phyloP scores from a whole-genome alignment of 176 grass and related monocot genomes.

The Avena eriantha region DNA sequence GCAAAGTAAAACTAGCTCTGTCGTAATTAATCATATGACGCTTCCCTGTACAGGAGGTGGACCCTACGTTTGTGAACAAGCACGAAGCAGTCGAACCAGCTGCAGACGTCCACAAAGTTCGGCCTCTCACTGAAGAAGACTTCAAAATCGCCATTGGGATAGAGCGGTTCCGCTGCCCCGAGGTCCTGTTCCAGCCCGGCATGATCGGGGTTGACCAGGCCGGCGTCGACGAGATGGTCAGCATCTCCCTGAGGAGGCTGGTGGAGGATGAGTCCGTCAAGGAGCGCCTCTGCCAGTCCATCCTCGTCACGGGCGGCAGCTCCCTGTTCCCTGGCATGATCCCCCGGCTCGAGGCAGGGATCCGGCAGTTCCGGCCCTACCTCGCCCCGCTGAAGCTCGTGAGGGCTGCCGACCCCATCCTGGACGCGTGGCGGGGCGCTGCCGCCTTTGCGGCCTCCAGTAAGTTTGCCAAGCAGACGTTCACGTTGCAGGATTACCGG shows the following conservation, averaged over 20 bases:
- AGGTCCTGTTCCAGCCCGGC: constrained; percentile 85
- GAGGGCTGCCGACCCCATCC: constrained; percentile 63
- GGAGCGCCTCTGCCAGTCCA: constrained; percentile 76
- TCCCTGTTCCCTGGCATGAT: constrained; percentile 84
- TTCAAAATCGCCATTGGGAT: constrained; percentile 73
- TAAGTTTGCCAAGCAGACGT: constrained; percentile 63
- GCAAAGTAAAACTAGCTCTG: not conserved
- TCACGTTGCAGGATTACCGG: constrained; percentile 82
- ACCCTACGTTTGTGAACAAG: constrained; percentile 80
- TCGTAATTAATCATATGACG: not conserved
- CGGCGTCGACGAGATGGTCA: constrained; percentile 83
- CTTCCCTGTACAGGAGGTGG: constrained; percentile 66
- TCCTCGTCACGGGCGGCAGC: constrained; percentile 79
- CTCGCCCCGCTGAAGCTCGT: constrained; percentile 72
- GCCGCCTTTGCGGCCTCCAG: constrained; percentile 63
- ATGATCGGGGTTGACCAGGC: constrained; percentile 89
- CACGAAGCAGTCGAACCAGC: constrained; percentile 50
- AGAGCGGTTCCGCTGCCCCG: constrained; percentile 81
- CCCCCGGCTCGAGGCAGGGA: constrained; percentile 77
- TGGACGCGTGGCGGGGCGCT: constrained; percentile 92
- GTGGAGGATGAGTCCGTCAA: constrained; percentile 60
- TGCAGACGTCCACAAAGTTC: constrained; percentile 55
- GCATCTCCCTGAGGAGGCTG: constrained; percentile 75
- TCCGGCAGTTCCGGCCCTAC: constrained; percentile 74
- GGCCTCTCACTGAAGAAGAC: constrained; percentile 71